Evolutionary conservation across 78 protist genomes (phyloP).

Genomic region (Polysphondylium violaceum): DNA sequence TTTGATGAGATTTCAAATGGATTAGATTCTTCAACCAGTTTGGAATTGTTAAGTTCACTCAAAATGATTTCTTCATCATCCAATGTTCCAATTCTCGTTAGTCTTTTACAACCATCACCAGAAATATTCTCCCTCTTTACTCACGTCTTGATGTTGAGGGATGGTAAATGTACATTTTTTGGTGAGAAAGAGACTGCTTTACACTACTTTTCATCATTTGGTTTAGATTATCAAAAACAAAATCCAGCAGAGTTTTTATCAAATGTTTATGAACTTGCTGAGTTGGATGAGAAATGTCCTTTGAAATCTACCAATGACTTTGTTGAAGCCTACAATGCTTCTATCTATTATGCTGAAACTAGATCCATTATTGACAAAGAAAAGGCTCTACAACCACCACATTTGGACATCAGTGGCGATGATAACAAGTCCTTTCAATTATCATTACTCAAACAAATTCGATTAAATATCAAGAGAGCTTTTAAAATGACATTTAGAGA

Average conservation of each 20-base stretch:
- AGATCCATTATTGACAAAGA: neutral
- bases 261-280: constrained; percentile 27
- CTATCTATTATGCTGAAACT: constrained; percentile 11
- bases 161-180: constrained; percentile 51
- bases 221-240: constrained; percentile 24
- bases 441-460: constrained; percentile 17
- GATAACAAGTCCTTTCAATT: neutral
- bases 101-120: constrained; percentile 74
- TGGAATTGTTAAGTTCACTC: constrained; percentile 28
- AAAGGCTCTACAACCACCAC: neutral
- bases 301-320: constrained; percentile 41
- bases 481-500: constrained; percentile 62
- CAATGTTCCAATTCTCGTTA: constrained; percentile 46
- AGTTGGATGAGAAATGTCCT: neutral
- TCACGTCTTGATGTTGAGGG: constrained; percentile 51
- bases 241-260: constrained; percentile 61
- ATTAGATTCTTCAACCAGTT: constrained; percentile 65
- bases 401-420: neutral
- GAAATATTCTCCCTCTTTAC: constrained; percentile 65
- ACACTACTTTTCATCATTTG: neutral
- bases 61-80: constrained; percentile 36
- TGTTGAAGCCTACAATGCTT: constrained; percentile 31
- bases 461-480: constrained; percentile 17
- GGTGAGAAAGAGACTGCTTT: constrained; percentile 39
- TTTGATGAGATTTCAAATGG: constrained; percentile 82